Base-by-base conservation (phyloP, 345 rosid species). In the Bruguiera gymnorhiza region DNA sequence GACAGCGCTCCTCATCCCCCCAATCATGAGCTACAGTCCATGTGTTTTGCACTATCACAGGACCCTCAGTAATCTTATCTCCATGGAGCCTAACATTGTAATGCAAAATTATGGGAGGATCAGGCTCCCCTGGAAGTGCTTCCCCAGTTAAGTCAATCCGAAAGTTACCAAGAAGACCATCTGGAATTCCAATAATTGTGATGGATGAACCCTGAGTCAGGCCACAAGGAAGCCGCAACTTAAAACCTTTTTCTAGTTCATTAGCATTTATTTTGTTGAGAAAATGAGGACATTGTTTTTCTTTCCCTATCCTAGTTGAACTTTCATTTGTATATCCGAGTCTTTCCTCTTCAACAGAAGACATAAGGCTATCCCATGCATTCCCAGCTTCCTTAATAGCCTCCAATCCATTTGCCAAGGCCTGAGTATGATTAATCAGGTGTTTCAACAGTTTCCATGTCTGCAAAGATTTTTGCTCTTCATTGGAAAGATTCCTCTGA, bases 1-100 rank as follows among this genome's bases (percentile, higher is more conserved):
- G 99, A 76, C 99, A 95, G 0, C 98, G 97, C 76, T 89, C 98
- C 87, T 95, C 99, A 36, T 78, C 86, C 24, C 96, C 99, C 99
- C 99, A 95, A 67, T 92, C 98, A 81, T 80, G 96, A 81, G 90
- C 86, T 67, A 75, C 81, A 56, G 89, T 95, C 99, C 99, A 95
- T 57, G 96, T 92, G 78, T 95, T 95, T 79, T 90, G 99, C 70
- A 95, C 98, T 70, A 95, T 95, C 50, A 92, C 98, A 77, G 99
- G 97, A 72, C 92, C 90, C 75, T 95, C 98, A 46, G 99, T 92
- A 60, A 85, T 70, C 83, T 89, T 92, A 82, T 95, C 99, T 24
- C 98, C 99, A 64, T 83, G 92, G 66, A 92, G 94, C 89, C 99
- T 90, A 34, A 90, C 96, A 77, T 90, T 95, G 78, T 92, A 95